Evolutionary conservation across 805 yeast genomes (phyloP), one percentile per base, ranked within the genome.

Genomic region (Teunomyces tritomae): DNA sequence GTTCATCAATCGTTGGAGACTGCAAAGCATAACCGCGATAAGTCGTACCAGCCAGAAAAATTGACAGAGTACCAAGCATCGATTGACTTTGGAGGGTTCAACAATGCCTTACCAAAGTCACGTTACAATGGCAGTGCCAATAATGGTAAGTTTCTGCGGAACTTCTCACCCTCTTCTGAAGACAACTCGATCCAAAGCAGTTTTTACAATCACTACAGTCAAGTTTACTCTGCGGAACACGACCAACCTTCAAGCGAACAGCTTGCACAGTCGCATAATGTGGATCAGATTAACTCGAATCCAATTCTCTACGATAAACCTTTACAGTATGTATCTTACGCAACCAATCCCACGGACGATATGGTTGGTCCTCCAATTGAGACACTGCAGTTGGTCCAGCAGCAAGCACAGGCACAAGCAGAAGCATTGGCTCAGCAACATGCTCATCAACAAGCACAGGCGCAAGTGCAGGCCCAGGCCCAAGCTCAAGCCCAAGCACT

Each of bases 61-160:
- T 44, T 67, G 45, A 62, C 64, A 6, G 76, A 72, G 47, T 58
- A 64, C 47, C 67, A 63, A 46, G 75, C 74, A 4, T 63, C 72
- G 36, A 54, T 70, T 39, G 68, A 65, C 29, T 72, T 70, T 58
- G 76, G 75, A 0, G 76, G 77, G 5, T 58, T 52, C 43, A 51
- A 53, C 37, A 65, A 64, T 49, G 70, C 70, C 2, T 52, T 62
- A 32, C 56, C 59, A 28, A 61, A 59, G 29, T 33, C 51, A 1
- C 43, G 37, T 17, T 47, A 13, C 24, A 49, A 46, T 14, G 43
- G 36, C 4, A 32, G 16, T 16, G 11, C 47, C 50, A 36, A 51
- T 14, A 36, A 51, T 14, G 30, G 36, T 28, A 33, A 43, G 24
- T 28, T 14, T 11, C 46, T 43, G 28, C 43, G 58, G 29, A 54